Base-by-base conservation (phyloP, 2,329 filamentous ascomycete species). In the Alternaria hordeiaustralica region DNA sequence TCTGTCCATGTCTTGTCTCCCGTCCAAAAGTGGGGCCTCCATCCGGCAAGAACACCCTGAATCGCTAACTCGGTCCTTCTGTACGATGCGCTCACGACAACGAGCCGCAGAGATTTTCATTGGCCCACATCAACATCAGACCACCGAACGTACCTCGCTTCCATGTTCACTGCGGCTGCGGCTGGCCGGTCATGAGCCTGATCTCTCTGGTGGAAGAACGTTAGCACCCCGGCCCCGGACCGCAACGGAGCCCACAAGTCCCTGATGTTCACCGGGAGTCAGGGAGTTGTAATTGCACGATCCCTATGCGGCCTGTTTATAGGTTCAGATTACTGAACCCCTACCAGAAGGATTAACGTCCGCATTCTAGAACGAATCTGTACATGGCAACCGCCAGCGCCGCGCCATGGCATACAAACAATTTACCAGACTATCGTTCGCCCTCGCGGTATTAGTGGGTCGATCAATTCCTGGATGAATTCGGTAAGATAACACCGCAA, bases 401-500 rank as follows among this genome's bases (percentile, higher is more conserved):
- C 43, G 23, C 28, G 43, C 47, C 58, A 55, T n/a, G 36, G 61
- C 61, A 53, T 61, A 63, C 55, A 28, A 50, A 49, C 51, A 58
- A 49, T 60, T 51, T 46, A 60, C 50, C 61, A 58, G 21, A 25
- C 44, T 26, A 58, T 36, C 10, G 28, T 53, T 44, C 15, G 6
- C 49, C 60, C 18, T 56, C 18, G 28, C 28, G 21, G 55, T 13
- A 45, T 33, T 41, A 51, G 57, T 65, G 59, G 62, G 54, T n/a
- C 62, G 5, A 15, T 15, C 43, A 41, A 26, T 21, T 23, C 11
- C 33, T 28, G 10, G 15, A 43, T 36, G 30, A 43, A 36, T n/a
- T 63, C 55, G 57, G 58, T 36, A 58, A 11, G 45, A 58, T 60
- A 33, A 50, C 51, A 58, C 60, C 66, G 60, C 60, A 67, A 44